These are phyloP conservation scores for Diutina siamensis DNA, from an alignment of 1,139 yeast species.

Conservation along the genomic window DNA sequence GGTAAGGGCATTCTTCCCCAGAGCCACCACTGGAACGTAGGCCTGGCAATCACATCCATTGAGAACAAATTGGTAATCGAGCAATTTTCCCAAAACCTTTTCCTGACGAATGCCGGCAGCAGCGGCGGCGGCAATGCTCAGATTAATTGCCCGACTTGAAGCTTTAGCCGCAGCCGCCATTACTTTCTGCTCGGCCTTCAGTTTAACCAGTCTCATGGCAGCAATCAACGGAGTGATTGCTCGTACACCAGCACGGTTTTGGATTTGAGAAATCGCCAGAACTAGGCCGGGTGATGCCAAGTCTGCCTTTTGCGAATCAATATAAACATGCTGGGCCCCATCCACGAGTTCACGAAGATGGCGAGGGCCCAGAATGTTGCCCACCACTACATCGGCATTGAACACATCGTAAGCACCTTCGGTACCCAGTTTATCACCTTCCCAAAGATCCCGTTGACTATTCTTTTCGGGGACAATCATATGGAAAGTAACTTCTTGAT, in stretches of 20 bases:
- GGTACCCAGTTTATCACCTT: conserved; percentile 82
- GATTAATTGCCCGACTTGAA: conserved; percentile 73
- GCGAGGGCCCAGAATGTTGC: conserved; percentile 28
- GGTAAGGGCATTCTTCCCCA: conserved; percentile 77
- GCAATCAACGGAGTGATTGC: conserved; percentile 42
- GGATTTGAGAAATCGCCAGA: conserved; percentile 14
- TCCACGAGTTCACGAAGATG: conserved; percentile 36
- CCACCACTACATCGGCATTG: conserved; percentile 71
- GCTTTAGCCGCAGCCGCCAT: conserved; percentile 78
- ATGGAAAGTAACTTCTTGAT: conserved; percentile 50
- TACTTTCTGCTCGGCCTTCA: conserved; percentile 60
- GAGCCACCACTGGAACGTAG: conserved; percentile 92
- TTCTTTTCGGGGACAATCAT: conserved; percentile 86
- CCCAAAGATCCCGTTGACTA: conserved; percentile 77
- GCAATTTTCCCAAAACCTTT: conserved; percentile 64
- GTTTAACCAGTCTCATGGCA: conserved; percentile 55
- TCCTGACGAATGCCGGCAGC: conserved; percentile 44
- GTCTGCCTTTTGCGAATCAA: conserved; percentile 28
- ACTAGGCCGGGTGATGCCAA: conserved; percentile 1
- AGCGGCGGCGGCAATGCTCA: conserved; percentile 49
- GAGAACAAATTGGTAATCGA: conserved; percentile 71
- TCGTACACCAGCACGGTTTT: conserved; percentile 24
- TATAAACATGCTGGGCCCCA: conserved; percentile 36
- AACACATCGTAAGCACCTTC: conserved; percentile 73
- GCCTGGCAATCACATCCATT: conserved; percentile 90